These are phyloP conservation scores for Pseudonectria foliicola DNA, from an alignment of 2,329 filamentous ascomycete genomes.

Conservation along the genomic window DNA sequence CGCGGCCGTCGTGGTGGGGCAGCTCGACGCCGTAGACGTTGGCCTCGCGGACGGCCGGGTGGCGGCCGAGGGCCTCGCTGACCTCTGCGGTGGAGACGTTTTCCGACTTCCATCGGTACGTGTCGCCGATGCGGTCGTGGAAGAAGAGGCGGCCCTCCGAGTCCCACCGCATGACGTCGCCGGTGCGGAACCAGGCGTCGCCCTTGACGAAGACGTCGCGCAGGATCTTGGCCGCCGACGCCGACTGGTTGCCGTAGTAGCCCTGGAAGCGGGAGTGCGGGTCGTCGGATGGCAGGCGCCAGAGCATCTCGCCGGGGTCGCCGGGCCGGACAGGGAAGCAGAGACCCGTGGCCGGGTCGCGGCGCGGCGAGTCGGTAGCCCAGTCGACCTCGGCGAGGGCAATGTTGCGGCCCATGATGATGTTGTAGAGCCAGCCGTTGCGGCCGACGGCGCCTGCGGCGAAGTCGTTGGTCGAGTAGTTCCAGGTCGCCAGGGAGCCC, in stretches of 20 bases:
- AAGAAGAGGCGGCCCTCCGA: conserved; percentile 68
- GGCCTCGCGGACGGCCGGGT: conserved; percentile 63
- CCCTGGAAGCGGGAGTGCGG: conserved; percentile 65
- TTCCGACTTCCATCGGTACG: conserved; percentile 75
- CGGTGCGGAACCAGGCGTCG: conserved; percentile 77
- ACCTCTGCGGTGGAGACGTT: conserved; percentile 81
- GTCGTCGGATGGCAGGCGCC: conserved; percentile 58
- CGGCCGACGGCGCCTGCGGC: conserved; percentile 72
- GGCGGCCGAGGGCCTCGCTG: conserved; percentile 62
- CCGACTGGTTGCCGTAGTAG: conserved; percentile 68
- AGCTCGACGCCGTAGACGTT: conserved; percentile 81
- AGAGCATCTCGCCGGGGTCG: conserved; percentile 69
- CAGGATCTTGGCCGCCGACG: conserved; percentile 67
- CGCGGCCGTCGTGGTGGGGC: conserved; percentile 75
- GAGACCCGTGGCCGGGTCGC: conserved; percentile 62
- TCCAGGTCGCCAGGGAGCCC: conserved; percentile 62
- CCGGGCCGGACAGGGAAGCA: conserved; percentile 53
- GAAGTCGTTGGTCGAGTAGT: conserved; percentile 65
- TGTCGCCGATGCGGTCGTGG: conserved; percentile 72
- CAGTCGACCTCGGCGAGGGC: conserved; percentile 65
- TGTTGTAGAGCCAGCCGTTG: conserved; percentile 53
- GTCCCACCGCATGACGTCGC: conserved; percentile 72
- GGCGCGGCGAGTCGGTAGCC: conserved; percentile 59
- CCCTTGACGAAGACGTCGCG: conserved; percentile 66
- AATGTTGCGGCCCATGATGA: conserved; percentile 43